Percentiles rank a stretch among this genome's conserved stretches.
phyloP scores from a whole-genome alignment of 1,284 basidiomycete species.

The Thecaphora thlaspeos region DNA sequence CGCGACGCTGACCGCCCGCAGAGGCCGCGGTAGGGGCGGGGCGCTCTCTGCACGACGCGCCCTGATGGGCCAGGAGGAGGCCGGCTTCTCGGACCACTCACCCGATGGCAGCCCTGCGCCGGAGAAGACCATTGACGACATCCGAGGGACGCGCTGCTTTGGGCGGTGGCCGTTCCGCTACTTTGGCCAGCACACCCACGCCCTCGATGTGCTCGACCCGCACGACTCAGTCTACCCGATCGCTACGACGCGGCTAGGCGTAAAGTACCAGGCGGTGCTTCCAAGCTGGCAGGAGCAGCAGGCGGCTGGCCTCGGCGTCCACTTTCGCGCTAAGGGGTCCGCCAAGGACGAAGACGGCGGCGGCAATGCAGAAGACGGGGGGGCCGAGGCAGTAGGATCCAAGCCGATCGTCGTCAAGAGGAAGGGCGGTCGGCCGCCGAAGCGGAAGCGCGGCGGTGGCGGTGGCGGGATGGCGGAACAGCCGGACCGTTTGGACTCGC shows the following conservation, averaged over 20 bases:
- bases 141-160: conserved; percentile 68
- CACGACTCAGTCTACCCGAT: conserved; percentile 94
- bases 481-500: conserved; percentile 30
- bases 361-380: background rate
- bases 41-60: background rate
- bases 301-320: conserved; percentile 28
- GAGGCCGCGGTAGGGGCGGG: conserved; percentile 1
- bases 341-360: conserved; percentile 26
- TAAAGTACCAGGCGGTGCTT: conserved; percentile 73
- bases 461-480: no score
- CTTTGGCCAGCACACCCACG: conserved; percentile 87
- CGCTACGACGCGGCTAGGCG: conserved; percentile 79
- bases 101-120: conserved; percentile 32
- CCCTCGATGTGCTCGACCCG: conserved; percentile 67
- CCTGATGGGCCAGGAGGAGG: conserved; percentile 7
- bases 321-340: conserved; percentile 14
- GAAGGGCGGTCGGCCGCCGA: conserved; percentile 21
- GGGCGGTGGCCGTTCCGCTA: conserved; percentile 95
- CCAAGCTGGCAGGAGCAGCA: conserved; percentile 50
- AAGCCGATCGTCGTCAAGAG: conserved; percentile 15
- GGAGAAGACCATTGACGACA: conserved; percentile 42
- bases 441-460: conserved; percentile 24
- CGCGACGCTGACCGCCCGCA: no score
- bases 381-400: background rate
- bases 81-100: conserved; percentile 18